Evolutionary conservation across 192 early-diverging fungal genomes (phyloP).

Genomic region (Rhizophagus clarus): DNA sequence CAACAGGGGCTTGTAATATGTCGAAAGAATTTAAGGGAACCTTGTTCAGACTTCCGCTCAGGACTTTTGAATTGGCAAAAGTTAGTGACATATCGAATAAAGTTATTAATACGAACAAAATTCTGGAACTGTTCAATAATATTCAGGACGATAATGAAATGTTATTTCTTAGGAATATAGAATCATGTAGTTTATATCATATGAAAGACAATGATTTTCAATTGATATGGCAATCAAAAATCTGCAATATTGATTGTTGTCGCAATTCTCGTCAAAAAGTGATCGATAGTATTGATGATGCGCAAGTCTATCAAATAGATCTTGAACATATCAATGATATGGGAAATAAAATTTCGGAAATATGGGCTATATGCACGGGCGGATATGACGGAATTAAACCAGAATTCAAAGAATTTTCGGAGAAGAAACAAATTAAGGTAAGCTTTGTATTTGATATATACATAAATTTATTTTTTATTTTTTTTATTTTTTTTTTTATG

Average conservation of each 20-base stretch:
- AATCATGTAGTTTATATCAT: neutral
- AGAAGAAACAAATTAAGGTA: neutral
- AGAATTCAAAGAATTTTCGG: neutral
- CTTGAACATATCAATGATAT: neutral
- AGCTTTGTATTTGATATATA: neutral
- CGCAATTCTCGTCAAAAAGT: neutral
- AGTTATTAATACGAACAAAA: neutral
- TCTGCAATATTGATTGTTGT: neutral
- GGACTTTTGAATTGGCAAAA: neutral
- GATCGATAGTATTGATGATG: neutral
- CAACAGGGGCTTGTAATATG: neutral
- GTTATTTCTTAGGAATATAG: neutral
- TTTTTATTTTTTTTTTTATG: too few species aligned
- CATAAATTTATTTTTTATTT: too few species aligned
- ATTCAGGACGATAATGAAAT: neutral
- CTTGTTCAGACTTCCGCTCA: neutral
- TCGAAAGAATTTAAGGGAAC: neutral
- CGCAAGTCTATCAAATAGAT: neutral
- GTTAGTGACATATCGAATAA: neutral
- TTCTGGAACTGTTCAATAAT: neutral
- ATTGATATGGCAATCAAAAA: neutral
- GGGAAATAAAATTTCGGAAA: neutral
- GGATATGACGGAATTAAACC: neutral
- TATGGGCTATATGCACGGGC: neutral
- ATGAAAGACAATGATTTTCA: neutral